phyloP scores from a whole-genome alignment of 1,139 yeast species.

The Candida labiduridarum region DNA sequence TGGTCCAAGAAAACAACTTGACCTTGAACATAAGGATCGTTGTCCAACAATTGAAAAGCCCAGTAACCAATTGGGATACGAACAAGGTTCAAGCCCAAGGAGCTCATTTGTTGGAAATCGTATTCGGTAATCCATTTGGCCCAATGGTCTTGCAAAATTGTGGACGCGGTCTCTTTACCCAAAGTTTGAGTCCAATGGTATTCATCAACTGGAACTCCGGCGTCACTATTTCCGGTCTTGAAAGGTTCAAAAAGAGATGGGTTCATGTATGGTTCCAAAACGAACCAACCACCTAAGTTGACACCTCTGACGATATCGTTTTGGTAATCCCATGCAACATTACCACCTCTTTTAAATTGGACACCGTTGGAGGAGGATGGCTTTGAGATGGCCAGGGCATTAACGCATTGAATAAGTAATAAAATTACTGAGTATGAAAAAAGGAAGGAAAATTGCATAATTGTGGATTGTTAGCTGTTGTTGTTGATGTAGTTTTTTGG shows the following conservation, averaged over 20 bases:
- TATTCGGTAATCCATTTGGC: conserved; percentile 70
- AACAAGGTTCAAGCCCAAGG: conserved; percentile 78
- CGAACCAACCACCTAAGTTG: conserved; percentile 92
- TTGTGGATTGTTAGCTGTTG: neutral
- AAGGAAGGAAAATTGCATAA: conserved; percentile 7
- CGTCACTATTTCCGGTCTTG: conserved; percentile 26
- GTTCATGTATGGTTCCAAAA: conserved; percentile 80
- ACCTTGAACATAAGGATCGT: conserved; percentile 90
- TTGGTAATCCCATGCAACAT: conserved; percentile 46
- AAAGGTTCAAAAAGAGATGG: conserved; percentile 72
- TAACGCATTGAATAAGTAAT: conserved; percentile 4
- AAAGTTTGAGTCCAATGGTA: conserved; percentile 65
- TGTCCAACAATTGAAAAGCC: conserved; percentile 70
- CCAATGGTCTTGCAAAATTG: conserved; percentile 73
- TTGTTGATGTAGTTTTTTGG: neutral
- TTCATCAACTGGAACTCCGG: conserved; percentile 79
- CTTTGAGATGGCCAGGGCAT: conserved; percentile 7
- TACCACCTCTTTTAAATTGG: conserved; percentile 10
- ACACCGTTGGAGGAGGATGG: neutral
- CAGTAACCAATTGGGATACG: conserved; percentile 95
- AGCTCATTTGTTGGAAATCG: conserved; percentile 65
- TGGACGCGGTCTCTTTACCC: conserved; percentile 61
- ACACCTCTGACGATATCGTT: conserved; percentile 68
- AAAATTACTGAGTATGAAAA: conserved; percentile 5
- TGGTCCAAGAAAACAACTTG: conserved; percentile 72